phyloP scores from a whole-genome alignment of 768 basidiomycete species.

The Amanita fuliginea region DNA sequence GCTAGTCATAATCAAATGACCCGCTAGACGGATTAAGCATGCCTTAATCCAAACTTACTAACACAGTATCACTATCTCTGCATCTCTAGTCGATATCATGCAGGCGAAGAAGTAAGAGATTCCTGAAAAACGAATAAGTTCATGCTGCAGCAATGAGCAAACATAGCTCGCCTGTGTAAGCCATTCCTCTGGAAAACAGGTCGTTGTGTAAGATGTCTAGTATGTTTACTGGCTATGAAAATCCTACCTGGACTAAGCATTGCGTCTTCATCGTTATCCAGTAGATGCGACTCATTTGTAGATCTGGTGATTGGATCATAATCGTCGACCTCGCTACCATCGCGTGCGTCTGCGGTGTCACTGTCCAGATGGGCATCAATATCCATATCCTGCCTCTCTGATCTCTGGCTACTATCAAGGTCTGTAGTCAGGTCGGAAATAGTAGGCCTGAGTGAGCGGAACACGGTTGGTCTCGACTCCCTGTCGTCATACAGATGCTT shows the following conservation, averaged over 20 bases:
- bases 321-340: constrained; percentile 13
- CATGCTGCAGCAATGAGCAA: neutral
- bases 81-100: neutral
- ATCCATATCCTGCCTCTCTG: neutral
- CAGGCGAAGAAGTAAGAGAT: constrained; percentile 2
- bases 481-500: neutral
- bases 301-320: constrained; percentile 25
- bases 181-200: constrained; percentile 1
- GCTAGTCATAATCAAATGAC: constrained; percentile 4
- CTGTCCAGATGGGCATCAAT: constrained; percentile 3
- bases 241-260: constrained; percentile 58
- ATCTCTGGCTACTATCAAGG: neutral
- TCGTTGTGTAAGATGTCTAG: neutral
- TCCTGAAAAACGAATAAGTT: neutral
- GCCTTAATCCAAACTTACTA: neutral
- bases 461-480: neutral
- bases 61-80: neutral
- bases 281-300: constrained; percentile 34
- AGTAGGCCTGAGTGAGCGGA: neutral
- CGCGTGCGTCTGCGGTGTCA: neutral
- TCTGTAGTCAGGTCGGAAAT: neutral
- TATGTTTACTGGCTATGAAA: neutral
- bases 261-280: constrained; percentile 54
- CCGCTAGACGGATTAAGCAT: neutral
- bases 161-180: neutral